Evolutionary conservation across 352 stramenopile species (phyloP), one percentile per base, ranked within the genome.

Genomic region (Pythium myriotylum): DNA sequence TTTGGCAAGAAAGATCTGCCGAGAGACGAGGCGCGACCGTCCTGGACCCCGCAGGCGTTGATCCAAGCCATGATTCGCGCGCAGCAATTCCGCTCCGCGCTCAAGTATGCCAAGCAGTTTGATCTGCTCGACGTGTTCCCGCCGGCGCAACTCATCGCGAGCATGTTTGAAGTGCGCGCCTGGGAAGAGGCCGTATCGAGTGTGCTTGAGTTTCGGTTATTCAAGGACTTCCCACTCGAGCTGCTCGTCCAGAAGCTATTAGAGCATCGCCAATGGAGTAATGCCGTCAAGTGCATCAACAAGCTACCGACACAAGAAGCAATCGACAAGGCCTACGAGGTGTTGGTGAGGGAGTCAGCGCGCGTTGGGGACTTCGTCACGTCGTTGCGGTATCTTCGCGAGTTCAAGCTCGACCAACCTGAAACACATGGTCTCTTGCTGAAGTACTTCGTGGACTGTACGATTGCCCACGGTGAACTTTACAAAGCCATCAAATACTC

Each of bases 401-500:
- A 93, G 62, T 91, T 89, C 60, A 92, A 91, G 54, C 54, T 95
- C 42, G 73, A 88, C n/a, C 65, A 77, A 12, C 58, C 35, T 24
- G 67, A 79, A 16, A 72, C 62, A 7, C 66, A 88, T 33, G 29
- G 51, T 12, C 59, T 23, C 10, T 62, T 95, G 49, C 55, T 93
- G 26, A 57, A 70, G 20, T 84, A 84, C 29, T 50, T 91, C 22
- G 70, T 95, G 12, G 73, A 90, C 59, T 70, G 67, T 7, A 88
- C 93, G 82, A 46, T 92, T n/a, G 58, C 51, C 5, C 79, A 89
- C 40, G 59, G 70, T 2, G 86, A 95, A 53, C 84, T 92, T 45
- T 95, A 95, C 82, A 95, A 95, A 62, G 83, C 86, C 2, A 91
- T 95, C 63, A 95, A 95, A 72, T 95, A 95, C 55, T 72, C 84